phyloP scores from a whole-genome alignment of 2,329 filamentous ascomycete species.

The Trichoderma sp. region DNA sequence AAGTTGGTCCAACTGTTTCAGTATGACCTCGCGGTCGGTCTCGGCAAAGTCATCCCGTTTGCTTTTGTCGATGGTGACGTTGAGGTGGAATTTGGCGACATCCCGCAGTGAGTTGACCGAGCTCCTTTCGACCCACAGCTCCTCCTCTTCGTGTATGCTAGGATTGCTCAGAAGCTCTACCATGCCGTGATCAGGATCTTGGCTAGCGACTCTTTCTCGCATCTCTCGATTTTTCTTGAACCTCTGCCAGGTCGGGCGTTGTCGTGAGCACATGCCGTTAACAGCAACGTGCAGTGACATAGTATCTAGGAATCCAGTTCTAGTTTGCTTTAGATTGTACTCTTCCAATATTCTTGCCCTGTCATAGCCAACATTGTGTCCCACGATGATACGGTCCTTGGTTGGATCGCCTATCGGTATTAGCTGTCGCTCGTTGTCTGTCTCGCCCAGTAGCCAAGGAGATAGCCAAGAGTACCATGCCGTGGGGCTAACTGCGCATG shows the following conservation, averaged over 20 bases:
- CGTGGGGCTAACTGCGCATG: constrained; percentile 83
- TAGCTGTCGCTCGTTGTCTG: constrained; percentile 72
- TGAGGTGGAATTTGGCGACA: constrained; percentile 93
- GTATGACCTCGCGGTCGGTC: constrained; percentile 68
- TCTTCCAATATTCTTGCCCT: constrained; percentile 85
- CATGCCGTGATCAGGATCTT: constrained; percentile 69
- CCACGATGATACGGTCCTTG: constrained; percentile 75
- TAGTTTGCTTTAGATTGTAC: constrained; percentile 78
- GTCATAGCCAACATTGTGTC: constrained; percentile 96
- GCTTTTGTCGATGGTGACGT: constrained; percentile 87
- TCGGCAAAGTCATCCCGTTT: constrained; percentile 83
- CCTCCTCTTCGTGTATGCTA: constrained; percentile 80
- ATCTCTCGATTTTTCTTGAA: constrained; percentile 87
- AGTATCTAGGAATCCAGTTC: constrained; percentile 88
- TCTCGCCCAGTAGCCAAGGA: constrained; percentile 87
- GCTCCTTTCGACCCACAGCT: constrained; percentile 91
- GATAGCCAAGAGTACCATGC: constrained; percentile 98
- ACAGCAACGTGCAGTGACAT: constrained; percentile 98
- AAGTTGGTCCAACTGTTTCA: constrained; percentile 73
- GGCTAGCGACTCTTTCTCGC: constrained; percentile 72
- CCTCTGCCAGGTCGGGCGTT: constrained; percentile 96
- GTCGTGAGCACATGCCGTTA: constrained; percentile 97
- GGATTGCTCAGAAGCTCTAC: constrained; percentile 67
- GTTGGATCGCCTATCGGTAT: constrained; percentile 80
- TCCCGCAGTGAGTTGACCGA: constrained; percentile 94